Evolutionary conservation across 768 basidiomycete genomes (phyloP).

Genomic region (Pisolithus marmoratus): DNA sequence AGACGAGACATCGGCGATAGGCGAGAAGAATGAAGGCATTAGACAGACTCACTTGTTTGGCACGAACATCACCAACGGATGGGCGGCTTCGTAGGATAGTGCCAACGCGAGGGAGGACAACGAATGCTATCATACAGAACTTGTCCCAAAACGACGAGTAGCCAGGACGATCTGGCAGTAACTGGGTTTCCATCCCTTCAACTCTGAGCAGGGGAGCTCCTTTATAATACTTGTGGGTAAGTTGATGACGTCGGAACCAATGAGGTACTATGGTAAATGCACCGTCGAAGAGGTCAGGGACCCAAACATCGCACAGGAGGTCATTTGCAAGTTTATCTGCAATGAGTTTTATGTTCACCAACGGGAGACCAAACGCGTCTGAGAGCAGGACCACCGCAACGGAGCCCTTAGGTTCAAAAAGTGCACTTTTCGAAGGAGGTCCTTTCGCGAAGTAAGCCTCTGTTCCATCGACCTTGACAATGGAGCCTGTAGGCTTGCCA

Average conservation of each 20-base stretch:
- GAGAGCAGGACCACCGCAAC: conserved; percentile 47
- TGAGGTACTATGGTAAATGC: conserved; percentile 4
- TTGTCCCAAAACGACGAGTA: conserved; percentile 12
- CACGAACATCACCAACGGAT: conserved; percentile 22
- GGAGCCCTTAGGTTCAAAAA: conserved; percentile 6
- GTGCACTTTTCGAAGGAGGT: not conserved
- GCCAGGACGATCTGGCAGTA: conserved; percentile 27
- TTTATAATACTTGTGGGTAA: not conserved
- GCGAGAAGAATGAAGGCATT: not conserved
- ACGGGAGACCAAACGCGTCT: conserved; percentile 50
- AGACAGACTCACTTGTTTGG: conserved; percentile 18
- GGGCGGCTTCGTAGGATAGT: conserved; percentile 19
- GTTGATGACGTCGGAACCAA: not conserved
- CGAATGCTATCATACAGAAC: conserved; percentile 9
- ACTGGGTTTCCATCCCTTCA: conserved; percentile 21
- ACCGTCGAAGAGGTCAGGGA: conserved; percentile 59
- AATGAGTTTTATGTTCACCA: conserved; percentile 50
- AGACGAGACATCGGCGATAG: not conserved
- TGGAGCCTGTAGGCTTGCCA: conserved; percentile 40
- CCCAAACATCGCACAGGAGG: conserved; percentile 55
- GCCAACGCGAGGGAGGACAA: conserved; percentile 16
- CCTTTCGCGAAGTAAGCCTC: conserved; percentile 38
- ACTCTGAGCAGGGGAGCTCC: conserved; percentile 26
- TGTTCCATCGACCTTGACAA: conserved; percentile 28
- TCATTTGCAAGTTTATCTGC: conserved; percentile 47